Conservation (phyloP, 495 filamentous ascomycete genomes). For the Xylaria nigripes region DNA sequence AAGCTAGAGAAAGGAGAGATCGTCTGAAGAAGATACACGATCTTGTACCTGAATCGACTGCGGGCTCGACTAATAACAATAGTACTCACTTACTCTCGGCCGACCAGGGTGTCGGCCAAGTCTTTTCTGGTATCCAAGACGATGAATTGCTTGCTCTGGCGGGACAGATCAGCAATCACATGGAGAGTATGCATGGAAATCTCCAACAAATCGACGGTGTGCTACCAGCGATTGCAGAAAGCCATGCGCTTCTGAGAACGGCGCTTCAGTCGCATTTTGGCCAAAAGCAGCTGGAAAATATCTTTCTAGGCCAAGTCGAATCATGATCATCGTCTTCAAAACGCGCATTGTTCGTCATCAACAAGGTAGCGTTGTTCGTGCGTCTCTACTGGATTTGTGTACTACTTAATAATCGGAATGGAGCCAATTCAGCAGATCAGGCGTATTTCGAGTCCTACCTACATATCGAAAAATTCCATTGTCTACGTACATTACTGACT, state of each 20-base stretch:
- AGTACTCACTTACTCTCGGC: constrained; percentile 11
- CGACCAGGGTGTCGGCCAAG: constrained; percentile 12
- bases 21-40: constrained; percentile 33
- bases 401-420: no score
- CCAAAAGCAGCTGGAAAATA: constrained; percentile 36
- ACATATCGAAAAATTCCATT: background rate
- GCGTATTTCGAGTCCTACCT: no score
- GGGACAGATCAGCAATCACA: constrained; percentile 37
- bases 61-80: constrained; percentile 8
- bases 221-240: constrained; percentile 33
- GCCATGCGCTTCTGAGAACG: constrained; percentile 34
- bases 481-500: background rate
- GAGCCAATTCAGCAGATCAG: no score
- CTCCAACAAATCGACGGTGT: constrained; percentile 43
- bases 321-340: constrained; percentile 1
- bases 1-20: constrained; percentile 31
- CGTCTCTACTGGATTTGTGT: no score
- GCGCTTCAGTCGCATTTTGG: constrained; percentile 36
- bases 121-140: constrained; percentile 30
- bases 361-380: no score
- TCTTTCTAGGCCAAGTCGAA: constrained; percentile 27
- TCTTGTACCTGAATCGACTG: constrained; percentile 27
- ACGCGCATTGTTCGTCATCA: background rate
- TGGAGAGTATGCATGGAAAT: constrained; percentile 53
- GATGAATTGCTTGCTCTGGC: constrained; percentile 29